Conservation (phyloP, 2,329 filamentous ascomycete species). For the Pseudocercospora fijiensis region DNA sequence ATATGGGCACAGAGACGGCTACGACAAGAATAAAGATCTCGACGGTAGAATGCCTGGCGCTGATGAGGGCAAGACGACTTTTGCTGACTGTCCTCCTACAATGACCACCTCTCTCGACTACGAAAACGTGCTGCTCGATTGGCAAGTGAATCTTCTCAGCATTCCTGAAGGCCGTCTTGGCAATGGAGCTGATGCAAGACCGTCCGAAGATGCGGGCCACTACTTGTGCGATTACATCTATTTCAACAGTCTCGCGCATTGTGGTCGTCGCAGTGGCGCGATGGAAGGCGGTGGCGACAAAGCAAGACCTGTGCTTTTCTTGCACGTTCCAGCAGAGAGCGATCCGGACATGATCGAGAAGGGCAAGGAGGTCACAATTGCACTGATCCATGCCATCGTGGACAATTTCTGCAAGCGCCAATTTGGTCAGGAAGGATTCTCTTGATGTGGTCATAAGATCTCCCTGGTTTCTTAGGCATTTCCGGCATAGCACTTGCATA, state of each 20-base stretch:
- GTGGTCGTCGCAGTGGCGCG: conserved; percentile 27
- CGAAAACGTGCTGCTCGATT: conserved; percentile 35
- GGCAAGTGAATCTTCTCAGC: conserved; percentile 30
- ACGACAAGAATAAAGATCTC: conserved; percentile 65
- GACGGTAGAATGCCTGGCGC: conserved; percentile 49
- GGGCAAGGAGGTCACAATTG: conserved; percentile 35
- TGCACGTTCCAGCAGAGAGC: conserved; percentile 45
- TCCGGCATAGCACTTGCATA: background rate
- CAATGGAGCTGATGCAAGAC: conserved; percentile 34
- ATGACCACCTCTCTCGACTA: conserved; percentile 36
- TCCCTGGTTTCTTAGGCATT: background rate
- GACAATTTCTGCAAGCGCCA: conserved; percentile 29
- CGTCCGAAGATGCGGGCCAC: conserved; percentile 45
- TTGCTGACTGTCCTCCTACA: conserved; percentile 32
- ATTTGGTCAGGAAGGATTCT: background rate
- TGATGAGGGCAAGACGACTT: conserved; percentile 30
- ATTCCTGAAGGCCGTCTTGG: conserved; percentile 32
- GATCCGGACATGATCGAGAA: conserved; percentile 36
- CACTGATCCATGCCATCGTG: conserved; percentile 41
- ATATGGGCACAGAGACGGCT: conserved; percentile 69
- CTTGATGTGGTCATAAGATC: background rate
- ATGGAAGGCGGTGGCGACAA: conserved; percentile 24
- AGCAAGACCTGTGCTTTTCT: conserved; percentile 42
- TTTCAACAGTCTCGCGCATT: conserved; percentile 42
- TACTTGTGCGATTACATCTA: conserved; percentile 50